These are phyloP conservation scores for Ophioceras dolichostomum DNA, from an alignment of 2,329 filamentous ascomycete species.

Conservation along the genomic window DNA sequence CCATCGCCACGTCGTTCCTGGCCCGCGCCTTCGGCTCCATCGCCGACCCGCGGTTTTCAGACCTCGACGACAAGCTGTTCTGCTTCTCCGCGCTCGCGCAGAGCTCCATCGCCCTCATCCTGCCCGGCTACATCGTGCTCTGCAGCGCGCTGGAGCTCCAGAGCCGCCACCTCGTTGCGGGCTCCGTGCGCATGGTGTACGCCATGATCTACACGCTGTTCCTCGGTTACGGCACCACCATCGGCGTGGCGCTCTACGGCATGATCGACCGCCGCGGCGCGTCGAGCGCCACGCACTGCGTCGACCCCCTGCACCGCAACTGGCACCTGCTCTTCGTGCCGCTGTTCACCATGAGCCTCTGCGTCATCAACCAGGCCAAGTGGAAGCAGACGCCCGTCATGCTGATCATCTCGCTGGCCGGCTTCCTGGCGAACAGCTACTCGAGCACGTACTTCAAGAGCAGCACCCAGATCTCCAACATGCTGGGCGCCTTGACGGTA, in stretches of 20 bases:
- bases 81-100: slow-evolving; percentile 63
- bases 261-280: slow-evolving; percentile 40
- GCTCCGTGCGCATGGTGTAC: slow-evolving; percentile 63
- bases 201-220: slow-evolving; percentile 64
- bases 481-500: slow-evolving; percentile 63
- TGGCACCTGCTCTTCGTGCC: slow-evolving; percentile 47
- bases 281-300: slow-evolving; percentile 31
- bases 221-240: slow-evolving; percentile 60
- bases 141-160: slow-evolving; percentile 51
- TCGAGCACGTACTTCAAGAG: slow-evolving; percentile 51
- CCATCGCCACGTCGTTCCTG: slow-evolving; percentile 54
- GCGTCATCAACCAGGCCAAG: slow-evolving; percentile 57
- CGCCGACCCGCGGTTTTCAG: too few species aligned
- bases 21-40: slow-evolving; percentile 60
- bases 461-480: slow-evolving; percentile 66
- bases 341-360: slow-evolving; percentile 53
- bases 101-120: slow-evolving; percentile 62
- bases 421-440: slow-evolving; percentile 68
- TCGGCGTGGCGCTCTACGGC: slow-evolving; percentile 52
- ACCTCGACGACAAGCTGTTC: slow-evolving; percentile 44
- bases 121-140: slow-evolving; percentile 58
- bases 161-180: slow-evolving; percentile 55
- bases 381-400: slow-evolving; percentile 68
- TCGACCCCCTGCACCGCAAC: slow-evolving; percentile 28
- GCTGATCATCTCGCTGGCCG: slow-evolving; percentile 59